phyloP scores from a whole-genome alignment of 345 rosid species.

The Salix dunnii region DNA sequence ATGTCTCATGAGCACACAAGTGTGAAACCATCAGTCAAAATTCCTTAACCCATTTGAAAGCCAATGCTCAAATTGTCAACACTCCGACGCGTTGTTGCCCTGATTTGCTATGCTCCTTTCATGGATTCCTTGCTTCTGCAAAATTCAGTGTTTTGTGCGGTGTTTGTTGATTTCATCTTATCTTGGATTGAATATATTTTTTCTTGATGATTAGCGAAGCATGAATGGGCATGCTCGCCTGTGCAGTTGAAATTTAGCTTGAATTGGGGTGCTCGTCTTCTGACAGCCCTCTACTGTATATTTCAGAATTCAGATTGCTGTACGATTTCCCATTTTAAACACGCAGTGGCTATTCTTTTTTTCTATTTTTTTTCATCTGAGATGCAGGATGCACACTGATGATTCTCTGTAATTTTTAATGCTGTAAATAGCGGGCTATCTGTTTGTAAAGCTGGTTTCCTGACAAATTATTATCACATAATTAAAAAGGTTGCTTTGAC shows the following conservation, averaged over 20 bases:
- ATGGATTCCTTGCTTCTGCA: conserved; percentile 19
- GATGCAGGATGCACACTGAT: background rate
- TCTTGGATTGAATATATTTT: conserved; percentile 20
- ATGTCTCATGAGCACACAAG: conserved; percentile 75
- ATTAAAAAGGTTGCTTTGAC: background rate
- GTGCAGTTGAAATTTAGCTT: conserved; percentile 25
- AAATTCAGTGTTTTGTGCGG: conserved; percentile 33
- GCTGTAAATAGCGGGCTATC: background rate
- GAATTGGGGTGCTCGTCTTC: conserved; percentile 13
- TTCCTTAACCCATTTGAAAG: background rate
- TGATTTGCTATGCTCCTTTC: background rate
- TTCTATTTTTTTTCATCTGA: background rate
- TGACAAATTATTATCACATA: background rate
- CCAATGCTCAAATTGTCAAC: background rate
- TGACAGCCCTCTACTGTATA: conserved; percentile 31
- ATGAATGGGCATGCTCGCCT: conserved; percentile 24
- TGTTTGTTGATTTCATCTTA: conserved; percentile 27
- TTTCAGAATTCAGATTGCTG: conserved; percentile 27
- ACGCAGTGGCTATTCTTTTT: conserved; percentile 21
- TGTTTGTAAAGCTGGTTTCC: background rate
- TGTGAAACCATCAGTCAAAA: conserved; percentile 14
- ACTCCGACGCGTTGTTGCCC: background rate
- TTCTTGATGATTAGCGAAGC: conserved; percentile 23
- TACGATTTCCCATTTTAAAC: conserved; percentile 20
- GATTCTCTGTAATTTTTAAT: background rate